Evolutionary conservation across 2,329 filamentous ascomycete species (phyloP).

Genomic region (Pyrenochaeta sp.): DNA sequence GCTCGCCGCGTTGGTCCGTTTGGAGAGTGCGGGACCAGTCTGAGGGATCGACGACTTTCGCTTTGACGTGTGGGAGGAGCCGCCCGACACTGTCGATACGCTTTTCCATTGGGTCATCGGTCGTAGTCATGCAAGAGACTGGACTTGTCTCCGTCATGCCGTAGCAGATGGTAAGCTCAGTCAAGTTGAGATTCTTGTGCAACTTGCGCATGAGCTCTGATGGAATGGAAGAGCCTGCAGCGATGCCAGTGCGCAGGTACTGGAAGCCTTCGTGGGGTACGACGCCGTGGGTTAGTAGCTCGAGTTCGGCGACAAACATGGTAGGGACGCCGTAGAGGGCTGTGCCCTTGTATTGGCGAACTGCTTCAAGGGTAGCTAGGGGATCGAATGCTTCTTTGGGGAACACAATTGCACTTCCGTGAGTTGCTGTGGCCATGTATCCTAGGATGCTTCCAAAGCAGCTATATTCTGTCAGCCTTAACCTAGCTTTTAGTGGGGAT

Average conservation of each 20-base stretch:
- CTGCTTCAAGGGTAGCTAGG: constrained; percentile 69
- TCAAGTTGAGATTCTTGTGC: constrained; percentile 76
- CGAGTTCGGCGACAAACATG: constrained; percentile 91
- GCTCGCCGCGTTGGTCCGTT: constrained; percentile 75
- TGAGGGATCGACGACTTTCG: constrained; percentile 77
- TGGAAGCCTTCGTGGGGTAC: constrained; percentile 62
- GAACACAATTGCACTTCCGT: constrained; percentile 82
- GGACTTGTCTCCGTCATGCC: constrained; percentile 93
- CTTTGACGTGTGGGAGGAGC: constrained; percentile 81
- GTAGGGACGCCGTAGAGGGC: constrained; percentile 89
- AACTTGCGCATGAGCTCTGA: constrained; percentile 80
- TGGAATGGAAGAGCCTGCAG: constrained; percentile 85
- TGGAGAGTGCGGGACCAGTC: constrained; percentile 69
- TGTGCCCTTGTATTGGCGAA: constrained; percentile 70
- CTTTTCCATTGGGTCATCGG: constrained; percentile 75
- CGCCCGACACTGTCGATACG: constrained; percentile 79
- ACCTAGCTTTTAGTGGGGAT: background rate
- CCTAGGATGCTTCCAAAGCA: constrained; percentile 93
- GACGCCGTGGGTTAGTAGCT: constrained; percentile 69
- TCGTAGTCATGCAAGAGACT: constrained; percentile 80
- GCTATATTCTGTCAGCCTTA: constrained; percentile 34
- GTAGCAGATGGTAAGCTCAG: constrained; percentile 90
- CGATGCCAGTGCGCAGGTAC: constrained; percentile 85
- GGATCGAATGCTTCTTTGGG: constrained; percentile 89
- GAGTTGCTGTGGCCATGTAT: constrained; percentile 94